Evolutionary conservation across 129 eudicot species (phyloP), one percentile per base, ranked within the genome.

Genomic region (Saposhnikovia divaricata): DNA sequence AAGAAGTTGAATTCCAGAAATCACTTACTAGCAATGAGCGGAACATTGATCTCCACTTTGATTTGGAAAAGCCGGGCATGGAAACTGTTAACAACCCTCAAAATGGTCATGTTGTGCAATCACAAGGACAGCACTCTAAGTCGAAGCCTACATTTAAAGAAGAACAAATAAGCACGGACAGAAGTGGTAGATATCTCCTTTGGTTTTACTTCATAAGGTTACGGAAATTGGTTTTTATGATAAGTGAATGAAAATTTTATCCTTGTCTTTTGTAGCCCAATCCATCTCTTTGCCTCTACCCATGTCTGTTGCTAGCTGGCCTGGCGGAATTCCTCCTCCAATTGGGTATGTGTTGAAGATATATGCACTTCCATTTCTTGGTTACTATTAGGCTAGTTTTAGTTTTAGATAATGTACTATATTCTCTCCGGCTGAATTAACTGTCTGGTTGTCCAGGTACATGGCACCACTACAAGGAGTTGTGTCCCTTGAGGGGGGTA

Each of bases 381-480:
- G 9, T 31, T 21, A n/a, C 13, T 27, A 13, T 44, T 16, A 23
- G 25, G 31, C 21, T 2, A 37, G 14, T 40, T 4, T 69, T 63
- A 31, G 51, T n/a, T 7, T 9, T 16, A 11, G 39, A 28, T 75
- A 10, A 46, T 46, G 50, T 46, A 46, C 21, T 45, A 12, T 61
- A 25, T 25, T 61, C 37, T 27, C 14, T 51, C 6, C 7, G 9
- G n/a, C 59, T 51, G 1, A 48, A 9, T 25, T 23, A 83, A 82
- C 59, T 50, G 74, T 77, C 40, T 10, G 61, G 38, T 50, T 87
- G 77, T 34, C 74, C 96, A 92, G 97, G 83, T 95, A 90, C 78
- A 88, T 96, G 91, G 87, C 98, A 39, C 97, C 99, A 19, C 82
- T 96, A 80, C 98, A 89, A 84, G 99, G 99, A 77, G 92, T 96